These are phyloP conservation scores for Ogataea siamensis DNA, from an alignment of 805 yeast genomes.

Conservation along the genomic window DNA sequence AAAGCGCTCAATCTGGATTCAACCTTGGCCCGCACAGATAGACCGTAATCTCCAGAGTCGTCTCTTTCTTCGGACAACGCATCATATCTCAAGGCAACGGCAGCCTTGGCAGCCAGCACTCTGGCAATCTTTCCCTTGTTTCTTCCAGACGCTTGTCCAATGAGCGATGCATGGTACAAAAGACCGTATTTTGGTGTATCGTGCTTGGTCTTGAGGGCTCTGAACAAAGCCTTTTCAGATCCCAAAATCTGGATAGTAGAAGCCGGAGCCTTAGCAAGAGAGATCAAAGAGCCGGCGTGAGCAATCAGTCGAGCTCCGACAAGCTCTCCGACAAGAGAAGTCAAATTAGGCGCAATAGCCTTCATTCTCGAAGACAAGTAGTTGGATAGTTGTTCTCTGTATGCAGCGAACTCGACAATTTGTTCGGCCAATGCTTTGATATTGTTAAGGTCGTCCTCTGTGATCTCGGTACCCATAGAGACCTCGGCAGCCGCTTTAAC, in stretches of 20 bases:
- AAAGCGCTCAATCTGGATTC: conserved; percentile 91
- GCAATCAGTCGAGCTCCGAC: conserved; percentile 98
- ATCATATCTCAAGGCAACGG: conserved; percentile 94
- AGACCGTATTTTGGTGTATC: conserved; percentile 99
- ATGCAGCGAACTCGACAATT: conserved; percentile 92
- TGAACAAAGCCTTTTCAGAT: conserved; percentile 97
- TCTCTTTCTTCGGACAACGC: conserved; percentile 96
- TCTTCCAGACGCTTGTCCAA: conserved; percentile 97
- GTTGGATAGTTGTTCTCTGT: conserved; percentile 93
- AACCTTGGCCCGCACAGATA: conserved; percentile 86
- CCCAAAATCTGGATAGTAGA: conserved; percentile 98
- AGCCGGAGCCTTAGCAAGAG: conserved; percentile 97
- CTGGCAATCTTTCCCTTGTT: conserved; percentile 99
- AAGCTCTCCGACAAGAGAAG: conserved; percentile 93
- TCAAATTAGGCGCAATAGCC: conserved; percentile 97
- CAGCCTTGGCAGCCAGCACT: conserved; percentile 97
- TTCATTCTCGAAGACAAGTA: conserved; percentile 94
- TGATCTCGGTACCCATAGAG: conserved; percentile 99
- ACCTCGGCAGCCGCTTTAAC: conserved; percentile 97
- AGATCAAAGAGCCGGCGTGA: conserved; percentile 92
- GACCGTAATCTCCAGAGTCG: conserved; percentile 91
- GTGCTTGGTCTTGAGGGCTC: conserved; percentile 97
- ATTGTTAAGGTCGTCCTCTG: conserved; percentile 83
- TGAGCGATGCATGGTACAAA: conserved; percentile 92
- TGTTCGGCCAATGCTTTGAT: conserved; percentile 91